A percentile compares a stretch with the other conserved stretches of the same genome.
These are phyloP conservation scores for Nitzschia putrida DNA, from an alignment of 108 stramenopile genomes.

Conservation along the genomic window DNA sequence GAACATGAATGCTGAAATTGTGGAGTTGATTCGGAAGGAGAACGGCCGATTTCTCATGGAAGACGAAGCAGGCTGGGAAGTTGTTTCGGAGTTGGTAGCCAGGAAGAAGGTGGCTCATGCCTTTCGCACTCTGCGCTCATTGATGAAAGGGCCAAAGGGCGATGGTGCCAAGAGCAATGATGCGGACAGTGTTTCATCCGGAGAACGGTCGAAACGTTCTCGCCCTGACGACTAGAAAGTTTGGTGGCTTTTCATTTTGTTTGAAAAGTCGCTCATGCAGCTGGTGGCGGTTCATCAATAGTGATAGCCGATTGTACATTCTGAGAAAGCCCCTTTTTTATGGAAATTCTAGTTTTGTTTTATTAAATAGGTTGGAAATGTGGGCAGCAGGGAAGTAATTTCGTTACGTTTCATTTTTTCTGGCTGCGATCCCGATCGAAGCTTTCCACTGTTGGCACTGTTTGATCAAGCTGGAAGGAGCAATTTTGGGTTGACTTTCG, in stretches of 20 bases:
- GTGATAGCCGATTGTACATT: too few species aligned
- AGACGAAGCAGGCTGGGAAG: slow-evolving; percentile 18
- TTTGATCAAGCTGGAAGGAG: too few species aligned
- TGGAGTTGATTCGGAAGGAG: slow-evolving; percentile 1
- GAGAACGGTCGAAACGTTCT: background rate
- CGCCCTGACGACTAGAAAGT: background rate
- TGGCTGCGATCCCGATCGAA: too few species aligned
- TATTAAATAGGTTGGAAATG: too few species aligned
- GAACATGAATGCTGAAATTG: slow-evolving; percentile 12
- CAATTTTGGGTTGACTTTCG: too few species aligned
- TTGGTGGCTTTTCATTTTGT: background rate
- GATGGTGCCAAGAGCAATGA: background rate
- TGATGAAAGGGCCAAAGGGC: background rate
- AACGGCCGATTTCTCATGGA: slow-evolving; percentile 29
- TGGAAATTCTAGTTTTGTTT: too few species aligned
- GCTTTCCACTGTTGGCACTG: too few species aligned
- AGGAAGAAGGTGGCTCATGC: slow-evolving; percentile 17
- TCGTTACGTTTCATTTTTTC: too few species aligned
- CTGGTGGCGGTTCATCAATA: background rate
- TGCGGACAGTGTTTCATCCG: background rate
- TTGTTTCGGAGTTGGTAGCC: slow-evolving; percentile 2
- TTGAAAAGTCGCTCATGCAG: background rate
- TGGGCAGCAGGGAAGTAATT: too few species aligned
- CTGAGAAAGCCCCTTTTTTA: too few species aligned
- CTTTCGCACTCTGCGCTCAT: slow-evolving; percentile 1